Conservation (phyloP, 768 basidiomycete genomes). For the Amanita subjunquillea region DNA sequence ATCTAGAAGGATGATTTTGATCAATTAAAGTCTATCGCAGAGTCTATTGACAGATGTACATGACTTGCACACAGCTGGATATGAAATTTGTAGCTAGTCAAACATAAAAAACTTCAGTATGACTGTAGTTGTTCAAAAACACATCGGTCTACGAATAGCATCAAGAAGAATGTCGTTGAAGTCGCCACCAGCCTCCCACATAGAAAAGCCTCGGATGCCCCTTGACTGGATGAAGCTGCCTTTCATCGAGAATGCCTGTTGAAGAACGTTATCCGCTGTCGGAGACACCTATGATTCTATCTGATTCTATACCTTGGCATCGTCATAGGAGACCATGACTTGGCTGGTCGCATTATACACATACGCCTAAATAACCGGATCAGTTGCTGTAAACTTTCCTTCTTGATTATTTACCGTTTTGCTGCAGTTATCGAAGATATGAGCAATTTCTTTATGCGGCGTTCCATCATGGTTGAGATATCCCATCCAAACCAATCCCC, state of each 20-base stretch:
- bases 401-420: slow-evolving; percentile 44
- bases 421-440: slow-evolving; percentile 54
- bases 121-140: slow-evolving; percentile 9
- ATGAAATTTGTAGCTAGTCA: slow-evolving; percentile 21
- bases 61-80: slow-evolving; percentile 52
- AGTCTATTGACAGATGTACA: slow-evolving; percentile 19
- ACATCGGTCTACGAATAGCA: slow-evolving; percentile 24
- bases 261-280: background rate
- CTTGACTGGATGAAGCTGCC: slow-evolving; percentile 43
- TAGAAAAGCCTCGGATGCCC: slow-evolving; percentile 51
- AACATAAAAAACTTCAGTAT: no score
- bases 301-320: slow-evolving; percentile 22
- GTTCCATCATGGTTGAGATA: slow-evolving; percentile 42
- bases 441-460: slow-evolving; percentile 37
- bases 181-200: slow-evolving; percentile 71
- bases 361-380: slow-evolving; percentile 23
- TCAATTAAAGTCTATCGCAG: slow-evolving; percentile 69
- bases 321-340: slow-evolving; percentile 41
- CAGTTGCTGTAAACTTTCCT: background rate
- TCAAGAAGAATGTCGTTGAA: slow-evolving; percentile 33
- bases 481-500: slow-evolving; percentile 49
- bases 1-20: slow-evolving; percentile 73
- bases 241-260: slow-evolving; percentile 37
- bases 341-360: slow-evolving; percentile 29
- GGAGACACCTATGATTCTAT: background rate